Percentiles rank a stretch among this genome's conserved stretches.
These are phyloP conservation scores for Leersia perrieri DNA, from an alignment of 176 grass and related monocot species.

Conservation along the genomic window DNA sequence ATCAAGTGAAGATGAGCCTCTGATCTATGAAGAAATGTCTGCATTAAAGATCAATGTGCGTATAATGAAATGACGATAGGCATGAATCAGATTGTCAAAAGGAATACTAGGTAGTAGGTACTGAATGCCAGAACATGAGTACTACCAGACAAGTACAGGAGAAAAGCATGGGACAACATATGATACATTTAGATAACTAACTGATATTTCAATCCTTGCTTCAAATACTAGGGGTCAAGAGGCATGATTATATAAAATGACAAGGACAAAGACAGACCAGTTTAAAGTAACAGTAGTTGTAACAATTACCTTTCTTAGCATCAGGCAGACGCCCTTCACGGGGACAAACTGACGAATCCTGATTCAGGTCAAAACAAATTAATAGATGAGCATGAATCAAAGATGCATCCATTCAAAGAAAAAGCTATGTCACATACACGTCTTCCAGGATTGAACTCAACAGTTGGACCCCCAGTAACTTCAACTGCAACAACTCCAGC, in stretches of 20 bases:
- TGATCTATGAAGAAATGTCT: background rate
- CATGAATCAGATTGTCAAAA: background rate
- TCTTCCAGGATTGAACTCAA: slow-evolving; percentile 89
- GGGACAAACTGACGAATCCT: slow-evolving; percentile 93
- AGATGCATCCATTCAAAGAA: background rate
- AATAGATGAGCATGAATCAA: slow-evolving; percentile 13
- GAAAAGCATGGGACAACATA: background rate
- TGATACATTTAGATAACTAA: background rate
- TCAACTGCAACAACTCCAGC: slow-evolving; percentile 95
- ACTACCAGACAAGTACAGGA: background rate
- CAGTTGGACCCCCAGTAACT: slow-evolving; percentile 82
- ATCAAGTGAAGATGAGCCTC: background rate
- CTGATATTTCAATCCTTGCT: background rate
- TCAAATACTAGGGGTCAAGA: background rate
- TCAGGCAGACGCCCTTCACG: slow-evolving; percentile 84
- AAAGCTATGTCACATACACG: slow-evolving; percentile 40
- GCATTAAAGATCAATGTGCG: background rate
- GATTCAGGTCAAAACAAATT: slow-evolving; percentile 34
- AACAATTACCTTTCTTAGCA: slow-evolving; percentile 78
- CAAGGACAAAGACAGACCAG: background rate
- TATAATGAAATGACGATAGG: background rate
- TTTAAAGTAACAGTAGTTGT: slow-evolving; percentile 1
- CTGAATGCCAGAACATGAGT: background rate
- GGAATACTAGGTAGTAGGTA: background rate
- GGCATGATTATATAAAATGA: background rate